Percentiles rank a stretch among this genome's conserved stretches.
Evolutionary conservation across 768 basidiomycete genomes (phyloP).

Genomic region (Pulveroboletus sp.): DNA sequence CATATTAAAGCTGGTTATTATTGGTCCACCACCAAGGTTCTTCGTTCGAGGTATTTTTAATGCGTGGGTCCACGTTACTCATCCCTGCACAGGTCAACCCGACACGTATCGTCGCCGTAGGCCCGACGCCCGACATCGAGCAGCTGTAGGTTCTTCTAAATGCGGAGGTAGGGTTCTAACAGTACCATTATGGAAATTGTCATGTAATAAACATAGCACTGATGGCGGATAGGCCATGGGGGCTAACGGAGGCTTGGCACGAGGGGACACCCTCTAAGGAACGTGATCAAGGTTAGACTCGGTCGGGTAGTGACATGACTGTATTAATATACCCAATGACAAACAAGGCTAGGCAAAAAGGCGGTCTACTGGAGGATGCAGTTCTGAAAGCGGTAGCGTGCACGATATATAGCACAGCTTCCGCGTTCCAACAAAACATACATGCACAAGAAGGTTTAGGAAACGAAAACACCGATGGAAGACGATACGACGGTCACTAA

Average conservation of each 20-base stretch:
- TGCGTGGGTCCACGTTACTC: neutral
- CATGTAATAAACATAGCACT: neutral
- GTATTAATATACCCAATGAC: no score
- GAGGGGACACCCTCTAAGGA: neutral
- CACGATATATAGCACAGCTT: no score
- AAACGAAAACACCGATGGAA: conserved; percentile 21
- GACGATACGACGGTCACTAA: conserved; percentile 25
- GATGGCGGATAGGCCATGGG: neutral
- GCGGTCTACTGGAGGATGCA: no score
- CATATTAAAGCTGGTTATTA: conserved; percentile 54
- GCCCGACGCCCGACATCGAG: conserved; percentile 66
- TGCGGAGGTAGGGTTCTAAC: neutral
- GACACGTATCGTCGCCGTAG: conserved; percentile 67
- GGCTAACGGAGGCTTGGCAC: neutral
- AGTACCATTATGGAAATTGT: conserved; percentile 3
- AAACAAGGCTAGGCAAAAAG: no score
- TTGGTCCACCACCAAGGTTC: conserved; percentile 30
- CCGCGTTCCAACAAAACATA: neutral
- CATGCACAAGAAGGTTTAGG: conserved; percentile 13
- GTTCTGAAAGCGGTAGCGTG: no score
- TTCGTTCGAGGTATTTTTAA: neutral
- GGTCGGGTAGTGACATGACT: no score
- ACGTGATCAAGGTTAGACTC: no score
- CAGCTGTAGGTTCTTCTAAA: conserved; percentile 39
- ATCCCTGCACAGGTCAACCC: conserved; percentile 63